Percentiles rank a stretch among this genome's conserved stretches.
These are phyloP conservation scores for Candida methanosorbosa DNA, from an alignment of 805 yeast genomes.

Conservation along the genomic window DNA sequence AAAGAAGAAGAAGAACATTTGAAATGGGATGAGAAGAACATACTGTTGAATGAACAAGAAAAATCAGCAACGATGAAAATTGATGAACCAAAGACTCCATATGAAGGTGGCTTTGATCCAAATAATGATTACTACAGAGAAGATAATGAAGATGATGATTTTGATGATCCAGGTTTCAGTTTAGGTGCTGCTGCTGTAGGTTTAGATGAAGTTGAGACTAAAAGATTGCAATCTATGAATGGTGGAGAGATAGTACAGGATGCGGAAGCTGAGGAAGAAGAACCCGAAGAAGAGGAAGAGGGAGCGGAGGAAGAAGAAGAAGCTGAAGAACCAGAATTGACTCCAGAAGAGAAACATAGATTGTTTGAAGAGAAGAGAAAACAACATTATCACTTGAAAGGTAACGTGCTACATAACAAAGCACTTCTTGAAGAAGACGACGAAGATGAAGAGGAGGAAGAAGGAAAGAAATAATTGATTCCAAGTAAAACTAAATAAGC, in stretches of 20 bases:
- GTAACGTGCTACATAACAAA: constrained; percentile 36
- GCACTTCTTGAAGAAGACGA: constrained; percentile 26
- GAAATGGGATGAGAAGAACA: constrained; percentile 80
- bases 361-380: constrained; percentile 74
- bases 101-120: constrained; percentile 82
- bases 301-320: constrained; percentile 28
- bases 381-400: constrained; percentile 63
- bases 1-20: constrained; percentile 34
- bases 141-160: constrained; percentile 50
- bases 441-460: constrained; percentile 10
- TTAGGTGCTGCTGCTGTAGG: constrained; percentile 41
- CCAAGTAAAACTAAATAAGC: too few species aligned
- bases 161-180: constrained; percentile 35
- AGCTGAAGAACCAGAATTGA: constrained; percentile 27
- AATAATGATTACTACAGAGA: constrained; percentile 69
- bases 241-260: constrained; percentile 30
- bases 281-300: constrained; percentile 22
- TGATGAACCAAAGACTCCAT: constrained; percentile 94
- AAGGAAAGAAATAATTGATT: too few species aligned
- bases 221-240: constrained; percentile 21
- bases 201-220: constrained; percentile 16
- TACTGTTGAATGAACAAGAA: constrained; percentile 66
- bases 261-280: constrained; percentile 20
- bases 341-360: constrained; percentile 54
- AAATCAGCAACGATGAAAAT: constrained; percentile 70